A percentile compares a stretch with the other conserved stretches of the same genome.
phyloP scores from a whole-genome alignment of 441 rosid species.

The Populus hybrid region DNA sequence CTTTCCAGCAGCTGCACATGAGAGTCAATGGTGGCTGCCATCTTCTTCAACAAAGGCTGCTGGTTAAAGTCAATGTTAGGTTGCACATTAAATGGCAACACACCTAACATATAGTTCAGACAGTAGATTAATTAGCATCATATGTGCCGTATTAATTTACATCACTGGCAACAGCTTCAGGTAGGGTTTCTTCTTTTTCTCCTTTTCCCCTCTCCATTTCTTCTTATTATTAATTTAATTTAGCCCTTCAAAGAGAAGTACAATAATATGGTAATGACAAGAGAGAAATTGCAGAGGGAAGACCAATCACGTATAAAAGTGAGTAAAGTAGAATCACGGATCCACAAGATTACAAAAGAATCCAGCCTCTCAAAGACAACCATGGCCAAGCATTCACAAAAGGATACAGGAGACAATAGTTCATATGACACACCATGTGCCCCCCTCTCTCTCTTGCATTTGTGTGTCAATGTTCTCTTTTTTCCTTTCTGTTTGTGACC shows the following conservation, averaged over 20 bases:
- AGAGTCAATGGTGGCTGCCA: too few relatives aligned
- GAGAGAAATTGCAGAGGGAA: not conserved
- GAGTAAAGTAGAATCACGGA: conserved; percentile 37
- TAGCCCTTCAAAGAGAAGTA: not conserved
- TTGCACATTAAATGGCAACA: too few relatives aligned
- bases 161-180: too few relatives aligned
- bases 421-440: not conserved
- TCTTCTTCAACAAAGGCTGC: too few relatives aligned
- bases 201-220: not conserved
- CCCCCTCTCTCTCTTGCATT: not conserved
- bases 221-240: not conserved
- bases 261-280: not conserved
- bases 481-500: not conserved
- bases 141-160: not conserved
- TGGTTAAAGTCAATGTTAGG: too few relatives aligned
- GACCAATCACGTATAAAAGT: conserved; percentile 20
- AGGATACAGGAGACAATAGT: not conserved
- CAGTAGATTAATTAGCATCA: too few relatives aligned
- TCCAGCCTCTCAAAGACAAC: conserved; percentile 23
- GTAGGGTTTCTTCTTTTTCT: not conserved
- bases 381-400: conserved; percentile 7
- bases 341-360: conserved; percentile 28
- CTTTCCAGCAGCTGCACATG: too few relatives aligned
- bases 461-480: not conserved
- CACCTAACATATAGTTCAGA: too few relatives aligned